Conservation (phyloP, 306 rosid species). For the Delonix regia region DNA sequence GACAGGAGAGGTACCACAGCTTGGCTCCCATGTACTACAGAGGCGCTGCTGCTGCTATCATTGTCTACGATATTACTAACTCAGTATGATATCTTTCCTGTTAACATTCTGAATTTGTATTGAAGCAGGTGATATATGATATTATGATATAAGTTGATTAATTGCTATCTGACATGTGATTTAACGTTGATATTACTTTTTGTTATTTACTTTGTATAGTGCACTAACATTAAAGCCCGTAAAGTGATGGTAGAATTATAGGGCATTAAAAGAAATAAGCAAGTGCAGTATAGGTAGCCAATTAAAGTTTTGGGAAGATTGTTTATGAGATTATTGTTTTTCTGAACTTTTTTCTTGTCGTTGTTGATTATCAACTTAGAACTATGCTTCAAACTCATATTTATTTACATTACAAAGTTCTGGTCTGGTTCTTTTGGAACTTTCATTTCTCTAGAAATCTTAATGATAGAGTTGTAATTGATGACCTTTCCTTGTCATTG, state of each 20-base stretch:
- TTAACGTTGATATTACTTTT: conserved; percentile 15
- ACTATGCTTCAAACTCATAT: background rate
- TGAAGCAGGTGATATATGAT: conserved; percentile 12
- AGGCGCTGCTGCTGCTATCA: conserved; percentile 73
- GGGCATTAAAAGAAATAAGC: background rate
- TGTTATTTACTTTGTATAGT: background rate
- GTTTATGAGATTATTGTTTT: background rate
- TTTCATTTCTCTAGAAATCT: background rate
- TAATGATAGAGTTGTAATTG: background rate
- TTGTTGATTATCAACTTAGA: background rate
- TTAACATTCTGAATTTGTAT: conserved; percentile 17
- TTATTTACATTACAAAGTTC: background rate
- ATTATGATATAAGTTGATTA: background rate
- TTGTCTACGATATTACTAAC: conserved; percentile 67
- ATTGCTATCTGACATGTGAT: background rate
- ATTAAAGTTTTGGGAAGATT: background rate
- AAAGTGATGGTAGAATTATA: conserved; percentile 1
- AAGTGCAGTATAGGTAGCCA: background rate
- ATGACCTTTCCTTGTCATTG: background rate
- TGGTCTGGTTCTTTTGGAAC: background rate
- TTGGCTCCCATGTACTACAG: conserved; percentile 76
- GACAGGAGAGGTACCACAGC: conserved; percentile 71
- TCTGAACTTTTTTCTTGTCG: background rate
- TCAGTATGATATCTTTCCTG: conserved; percentile 42
- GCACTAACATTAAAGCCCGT: background rate